Evolutionary conservation across 805 yeast species (phyloP).

Genomic region (Candida coquimbonensis): DNA sequence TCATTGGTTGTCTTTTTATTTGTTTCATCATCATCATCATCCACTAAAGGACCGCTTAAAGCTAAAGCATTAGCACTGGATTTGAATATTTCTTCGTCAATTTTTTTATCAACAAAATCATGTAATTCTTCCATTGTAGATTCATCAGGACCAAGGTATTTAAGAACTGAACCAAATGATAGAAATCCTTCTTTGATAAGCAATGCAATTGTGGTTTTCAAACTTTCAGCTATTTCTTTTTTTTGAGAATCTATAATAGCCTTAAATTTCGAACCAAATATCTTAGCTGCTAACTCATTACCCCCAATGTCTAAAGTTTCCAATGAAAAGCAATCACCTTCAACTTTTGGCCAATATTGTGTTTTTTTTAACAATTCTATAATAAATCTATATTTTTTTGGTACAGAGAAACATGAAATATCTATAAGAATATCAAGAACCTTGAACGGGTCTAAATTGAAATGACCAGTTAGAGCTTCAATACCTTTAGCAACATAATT

Average conservation of each 20-base stretch:
- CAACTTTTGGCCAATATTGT: slow-evolving; percentile 57
- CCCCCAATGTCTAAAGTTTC: slow-evolving; percentile 43
- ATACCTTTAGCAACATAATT: slow-evolving; percentile 40
- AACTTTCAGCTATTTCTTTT: slow-evolving; percentile 34
- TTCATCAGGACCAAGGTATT: slow-evolving; percentile 47
- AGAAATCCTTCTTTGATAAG: slow-evolving; percentile 62
- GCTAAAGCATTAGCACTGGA: slow-evolving; percentile 78
- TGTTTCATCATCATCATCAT: slow-evolving; percentile 51
- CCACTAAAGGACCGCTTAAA: slow-evolving; percentile 74
- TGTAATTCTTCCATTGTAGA: slow-evolving; percentile 39
- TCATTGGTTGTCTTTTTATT: slow-evolving; percentile 3
- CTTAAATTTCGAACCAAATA: slow-evolving; percentile 42
- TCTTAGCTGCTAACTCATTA: slow-evolving; percentile 43
- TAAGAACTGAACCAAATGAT: slow-evolving; percentile 54
- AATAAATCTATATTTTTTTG: slow-evolving; percentile 38
- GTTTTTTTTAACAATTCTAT: slow-evolving; percentile 45
- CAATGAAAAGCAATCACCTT: slow-evolving; percentile 28
- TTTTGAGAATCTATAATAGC: slow-evolving; percentile 23
- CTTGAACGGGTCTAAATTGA: slow-evolving; percentile 64
- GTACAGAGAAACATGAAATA: slow-evolving; percentile 39
- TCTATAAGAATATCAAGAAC: slow-evolving; percentile 58
- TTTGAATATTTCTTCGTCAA: slow-evolving; percentile 49
- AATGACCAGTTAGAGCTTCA: slow-evolving; percentile 63
- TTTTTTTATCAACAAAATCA: slow-evolving; percentile 35
- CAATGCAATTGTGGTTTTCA: slow-evolving; percentile 41